Conservation (phyloP, 75 land plant genomes). For the Pinus tabuliformis region DNA sequence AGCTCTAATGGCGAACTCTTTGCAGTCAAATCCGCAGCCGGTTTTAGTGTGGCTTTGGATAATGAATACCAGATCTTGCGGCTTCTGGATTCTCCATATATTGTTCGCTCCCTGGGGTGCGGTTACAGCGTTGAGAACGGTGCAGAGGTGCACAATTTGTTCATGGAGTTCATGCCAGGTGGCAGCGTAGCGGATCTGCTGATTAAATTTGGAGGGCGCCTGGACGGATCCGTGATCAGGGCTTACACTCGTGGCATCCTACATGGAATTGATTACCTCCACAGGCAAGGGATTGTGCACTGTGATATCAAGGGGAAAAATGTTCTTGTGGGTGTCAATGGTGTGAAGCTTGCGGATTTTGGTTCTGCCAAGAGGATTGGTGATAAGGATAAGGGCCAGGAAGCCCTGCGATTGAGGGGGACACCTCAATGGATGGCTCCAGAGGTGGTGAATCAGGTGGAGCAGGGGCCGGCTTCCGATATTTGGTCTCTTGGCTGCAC, state of each 20-base stretch:
- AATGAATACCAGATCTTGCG: conserved; percentile 27
- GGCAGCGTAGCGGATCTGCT: conserved; percentile 46
- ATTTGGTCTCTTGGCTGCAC: too few species aligned
- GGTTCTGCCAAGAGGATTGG: too few species aligned
- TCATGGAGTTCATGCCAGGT: conserved; percentile 61
- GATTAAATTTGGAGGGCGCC: conserved; percentile 13
- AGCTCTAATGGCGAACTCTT: conserved; percentile 25
- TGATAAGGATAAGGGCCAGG: too few species aligned
- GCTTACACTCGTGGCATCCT: conserved; percentile 30
- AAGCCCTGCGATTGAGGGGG: too few species aligned
- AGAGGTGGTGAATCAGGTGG: too few species aligned
- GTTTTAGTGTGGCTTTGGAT: conserved; percentile 5
- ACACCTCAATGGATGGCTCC: too few species aligned
- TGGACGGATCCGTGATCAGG: conserved; percentile 33
- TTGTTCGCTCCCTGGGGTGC: conserved; percentile 39
- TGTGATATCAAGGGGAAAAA: conserved; percentile 73
- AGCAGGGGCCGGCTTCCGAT: too few species aligned
- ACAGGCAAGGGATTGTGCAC: conserved; percentile 45
- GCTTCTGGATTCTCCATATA: conserved; percentile 24
- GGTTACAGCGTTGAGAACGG: conserved; percentile 28
- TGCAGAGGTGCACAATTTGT: conserved; percentile 25
- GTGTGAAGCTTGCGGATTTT: too few species aligned
- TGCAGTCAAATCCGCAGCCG: conserved; percentile 53
- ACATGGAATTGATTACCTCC: conserved; percentile 38
- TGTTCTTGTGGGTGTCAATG: conserved; percentile 10